Evolutionary conservation across 2,329 filamentous ascomycete species (phyloP), one percentile per base, ranked within the genome.

Genomic region (Stagonosporopsis chrysanthemi): DNA sequence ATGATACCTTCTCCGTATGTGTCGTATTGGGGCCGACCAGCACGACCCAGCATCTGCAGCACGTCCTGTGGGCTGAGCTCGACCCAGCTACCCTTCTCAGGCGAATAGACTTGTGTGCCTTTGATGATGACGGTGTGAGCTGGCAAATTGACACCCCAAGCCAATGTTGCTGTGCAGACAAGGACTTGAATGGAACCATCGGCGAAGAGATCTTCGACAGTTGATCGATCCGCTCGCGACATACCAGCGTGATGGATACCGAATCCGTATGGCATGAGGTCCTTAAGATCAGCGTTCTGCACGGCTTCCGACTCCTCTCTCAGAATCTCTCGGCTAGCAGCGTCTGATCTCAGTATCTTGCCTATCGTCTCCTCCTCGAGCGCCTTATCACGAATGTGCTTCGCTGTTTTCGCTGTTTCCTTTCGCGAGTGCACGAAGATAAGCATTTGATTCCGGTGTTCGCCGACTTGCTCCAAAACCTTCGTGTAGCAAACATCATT

Each of bases 61-160:
- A 99, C 94, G 79, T 99, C 95, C 75, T 99, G 95, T 12, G 95
- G 95, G 71, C 93, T 97, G 51, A 99, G 80, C 75, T 99, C 96
- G 19, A 99, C 93, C 94, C 95, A 99, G 76, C 91, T 95, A 81
- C 95, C 95, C 81, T 97, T 98, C 75, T 99, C 95, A 0, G 95
- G 95, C 0, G 95, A 98, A 79, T 99, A 99, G 19, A 99, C 90
- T 72, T 97, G 92, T 1, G 95, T 99, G 52, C 95, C 95, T 79
- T 99, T 99, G 82, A 99, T 99, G 73, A 99, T 94, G 71, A 99
- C 95, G 0, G 95, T 98, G 73, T 99, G 95, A 2, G 95, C 95
- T 4, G 95, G 95, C 72, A 99, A 80, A 77, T 99, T 99, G 73
- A 99, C 95, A 86, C 95, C 95, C 95, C 95, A 99, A 23, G 95